phyloP scores from a whole-genome alignment of 164 flowering plant genomes.

The Umbellularia californica region DNA sequence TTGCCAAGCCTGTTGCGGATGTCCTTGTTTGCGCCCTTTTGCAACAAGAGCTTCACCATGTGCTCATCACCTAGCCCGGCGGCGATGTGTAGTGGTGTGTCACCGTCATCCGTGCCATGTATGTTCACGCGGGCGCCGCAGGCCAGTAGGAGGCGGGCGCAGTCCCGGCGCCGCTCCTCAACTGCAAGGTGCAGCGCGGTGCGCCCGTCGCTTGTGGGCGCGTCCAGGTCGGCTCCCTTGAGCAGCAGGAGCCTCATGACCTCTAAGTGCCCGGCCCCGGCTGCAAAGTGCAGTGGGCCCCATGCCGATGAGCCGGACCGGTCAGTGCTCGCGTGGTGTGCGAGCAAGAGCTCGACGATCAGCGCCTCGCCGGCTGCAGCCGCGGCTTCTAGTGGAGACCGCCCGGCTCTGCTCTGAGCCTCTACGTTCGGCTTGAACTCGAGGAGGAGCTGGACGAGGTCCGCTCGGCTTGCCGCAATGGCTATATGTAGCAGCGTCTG shows the following conservation, averaged over 20 bases:
- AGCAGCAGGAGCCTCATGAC: slow-evolving; percentile 52
- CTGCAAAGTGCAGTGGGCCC: slow-evolving; percentile 63
- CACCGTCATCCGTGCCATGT: slow-evolving; percentile 30
- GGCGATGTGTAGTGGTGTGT: slow-evolving; percentile 57
- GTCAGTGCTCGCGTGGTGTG: slow-evolving; percentile 43
- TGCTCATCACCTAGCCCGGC: slow-evolving; percentile 55
- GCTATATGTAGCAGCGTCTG: slow-evolving; percentile 64
- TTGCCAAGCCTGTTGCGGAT: slow-evolving; percentile 47
- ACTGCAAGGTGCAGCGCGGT: slow-evolving; percentile 64
- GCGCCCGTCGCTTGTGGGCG: slow-evolving; percentile 46
- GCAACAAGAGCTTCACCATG: slow-evolving; percentile 56
- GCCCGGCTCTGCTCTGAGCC: slow-evolving; percentile 41
- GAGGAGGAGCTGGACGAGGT: slow-evolving; percentile 58
- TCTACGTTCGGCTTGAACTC: slow-evolving; percentile 59
- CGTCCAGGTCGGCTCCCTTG: slow-evolving; percentile 48
- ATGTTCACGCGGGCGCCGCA: slow-evolving; percentile 39
- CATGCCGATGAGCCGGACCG: slow-evolving; percentile 31
- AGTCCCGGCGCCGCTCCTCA: slow-evolving; percentile 50
- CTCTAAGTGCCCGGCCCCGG: slow-evolving; percentile 52
- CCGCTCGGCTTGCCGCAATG: slow-evolving; percentile 48
- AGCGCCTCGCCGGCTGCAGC: slow-evolving; percentile 48
- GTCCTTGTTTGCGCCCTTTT: slow-evolving; percentile 67
- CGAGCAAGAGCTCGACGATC: slow-evolving; percentile 68
- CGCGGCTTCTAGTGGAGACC: slow-evolving; percentile 59
- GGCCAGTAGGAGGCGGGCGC: slow-evolving; percentile 48